These are phyloP conservation scores for Primulina tabacum DNA, from an alignment of 257 asterid genomes.

Conservation along the genomic window DNA sequence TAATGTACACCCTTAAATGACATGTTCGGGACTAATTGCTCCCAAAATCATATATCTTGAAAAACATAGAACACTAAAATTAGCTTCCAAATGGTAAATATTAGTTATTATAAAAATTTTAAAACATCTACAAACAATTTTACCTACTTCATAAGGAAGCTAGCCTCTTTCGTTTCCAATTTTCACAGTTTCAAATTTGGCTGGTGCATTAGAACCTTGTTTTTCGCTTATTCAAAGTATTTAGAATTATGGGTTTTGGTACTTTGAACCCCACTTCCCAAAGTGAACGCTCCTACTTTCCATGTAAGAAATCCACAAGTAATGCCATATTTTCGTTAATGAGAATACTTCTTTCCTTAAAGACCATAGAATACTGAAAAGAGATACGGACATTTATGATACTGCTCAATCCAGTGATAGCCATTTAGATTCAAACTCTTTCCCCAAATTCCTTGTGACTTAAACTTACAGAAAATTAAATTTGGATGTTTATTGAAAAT, in stretches of 20 bases:
- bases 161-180: not conserved
- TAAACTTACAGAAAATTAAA: not conserved
- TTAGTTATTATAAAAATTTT: not conserved
- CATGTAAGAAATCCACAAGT: not conserved
- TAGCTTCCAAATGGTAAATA: not conserved
- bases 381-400: not conserved
- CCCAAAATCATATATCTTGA: not conserved
- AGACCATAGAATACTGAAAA: not conserved
- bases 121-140: conserved; percentile 1
- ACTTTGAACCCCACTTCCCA: not conserved
- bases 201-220: not conserved
- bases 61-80: not conserved
- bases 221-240: too few species aligned
- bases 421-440: not conserved
- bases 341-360: not conserved
- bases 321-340: not conserved
- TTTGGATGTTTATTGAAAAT: not conserved
- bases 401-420: too few species aligned
- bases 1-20: not conserved
- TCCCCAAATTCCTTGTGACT: not conserved
- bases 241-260: not conserved
- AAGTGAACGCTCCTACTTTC: not conserved
- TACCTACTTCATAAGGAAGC: conserved; percentile 2
- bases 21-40: not conserved
- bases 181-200: not conserved